These are phyloP conservation scores for Diaporthe vaccinii DNA, from an alignment of 2,329 filamentous ascomycete genomes.

Conservation along the genomic window DNA sequence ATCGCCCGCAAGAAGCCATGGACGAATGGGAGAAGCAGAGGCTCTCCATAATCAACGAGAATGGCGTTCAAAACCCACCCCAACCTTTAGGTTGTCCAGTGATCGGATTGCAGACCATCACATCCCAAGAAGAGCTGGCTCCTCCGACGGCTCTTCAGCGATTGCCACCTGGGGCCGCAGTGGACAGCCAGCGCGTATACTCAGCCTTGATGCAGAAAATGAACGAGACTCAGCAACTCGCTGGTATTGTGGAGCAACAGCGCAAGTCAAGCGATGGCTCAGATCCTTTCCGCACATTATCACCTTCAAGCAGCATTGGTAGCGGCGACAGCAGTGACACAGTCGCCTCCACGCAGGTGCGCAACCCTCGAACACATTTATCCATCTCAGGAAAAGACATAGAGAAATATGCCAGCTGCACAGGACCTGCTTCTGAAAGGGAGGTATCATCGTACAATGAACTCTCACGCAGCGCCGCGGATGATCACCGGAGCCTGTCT, in stretches of 20 bases:
- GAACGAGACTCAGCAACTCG: constrained; percentile 54
- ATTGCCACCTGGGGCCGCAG: constrained; percentile 47
- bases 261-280: constrained; percentile 42
- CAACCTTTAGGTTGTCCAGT: constrained; percentile 50
- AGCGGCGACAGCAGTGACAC: constrained; percentile 18
- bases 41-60: constrained; percentile 75
- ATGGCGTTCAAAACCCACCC: constrained; percentile 59
- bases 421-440: background rate
- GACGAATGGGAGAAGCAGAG: constrained; percentile 67
- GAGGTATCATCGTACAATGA: background rate
- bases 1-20: constrained; percentile 52
- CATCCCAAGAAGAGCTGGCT: constrained; percentile 41
- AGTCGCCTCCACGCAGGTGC: background rate
- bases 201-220: constrained; percentile 73
- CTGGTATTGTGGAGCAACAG: constrained; percentile 42
- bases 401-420: background rate
- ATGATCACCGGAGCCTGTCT: constrained; percentile 9
- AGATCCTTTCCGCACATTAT: constrained; percentile 40
- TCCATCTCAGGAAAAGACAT: background rate
- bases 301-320: constrained; percentile 32
- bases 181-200: constrained; percentile 72
- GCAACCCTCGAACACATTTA: background rate
- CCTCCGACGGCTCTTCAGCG: constrained; percentile 8
- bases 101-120: constrained; percentile 46
- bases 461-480: background rate